Evolutionary conservation across 78 protist species (phyloP).

Genomic region (Dictyostelium firmibasis): DNA sequence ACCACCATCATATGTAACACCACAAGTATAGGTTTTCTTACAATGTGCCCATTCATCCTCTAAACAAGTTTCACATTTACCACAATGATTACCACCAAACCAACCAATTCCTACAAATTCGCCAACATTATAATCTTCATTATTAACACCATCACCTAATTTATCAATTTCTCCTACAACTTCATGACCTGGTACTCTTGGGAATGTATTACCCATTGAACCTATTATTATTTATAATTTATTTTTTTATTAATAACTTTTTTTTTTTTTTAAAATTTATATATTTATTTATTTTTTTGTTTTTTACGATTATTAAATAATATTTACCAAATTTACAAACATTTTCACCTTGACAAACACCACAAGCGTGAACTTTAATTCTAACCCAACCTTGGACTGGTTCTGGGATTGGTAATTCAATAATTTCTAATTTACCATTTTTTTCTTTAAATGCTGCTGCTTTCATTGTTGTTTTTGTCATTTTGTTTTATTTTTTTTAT

Average conservation of each 20-base stretch:
- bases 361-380: constrained; percentile 61
- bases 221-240: neutral
- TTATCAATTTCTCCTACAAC: constrained; percentile 69
- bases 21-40: neutral
- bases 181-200: constrained; percentile 82
- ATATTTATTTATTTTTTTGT: no score
- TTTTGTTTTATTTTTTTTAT: neutral
- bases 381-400: constrained; percentile 58
- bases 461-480: neutral
- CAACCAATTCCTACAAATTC: constrained; percentile 66
- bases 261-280: neutral
- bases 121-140: constrained; percentile 4
- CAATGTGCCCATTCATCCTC: constrained; percentile 36
- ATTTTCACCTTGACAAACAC: constrained; percentile 80
- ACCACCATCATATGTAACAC: constrained; percentile 57
- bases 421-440: neutral
- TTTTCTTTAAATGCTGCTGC: neutral
- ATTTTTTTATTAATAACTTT: no score
- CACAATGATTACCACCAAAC: constrained; percentile 67
- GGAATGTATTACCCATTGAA: constrained; percentile 1
- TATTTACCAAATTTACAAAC: neutral
- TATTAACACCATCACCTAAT: constrained; percentile 60
- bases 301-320: no score
- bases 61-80: constrained; percentile 45
- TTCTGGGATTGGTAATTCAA: constrained; percentile 38